Evolutionary conservation across 2,329 filamentous ascomycete species (phyloP).

Genomic region (Plectosphaerella plurivora): DNA sequence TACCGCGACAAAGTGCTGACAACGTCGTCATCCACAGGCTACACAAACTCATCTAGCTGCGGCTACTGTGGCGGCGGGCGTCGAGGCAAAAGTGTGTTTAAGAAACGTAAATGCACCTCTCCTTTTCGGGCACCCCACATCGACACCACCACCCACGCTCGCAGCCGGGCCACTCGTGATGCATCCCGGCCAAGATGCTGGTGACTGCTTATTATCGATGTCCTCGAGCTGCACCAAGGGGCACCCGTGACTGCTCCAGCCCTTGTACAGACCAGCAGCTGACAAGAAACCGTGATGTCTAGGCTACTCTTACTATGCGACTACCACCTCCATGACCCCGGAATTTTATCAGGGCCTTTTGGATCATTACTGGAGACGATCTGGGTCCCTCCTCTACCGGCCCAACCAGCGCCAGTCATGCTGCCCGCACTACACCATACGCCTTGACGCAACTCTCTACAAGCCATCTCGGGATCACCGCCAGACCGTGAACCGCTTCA

Average conservation of each 20-base stretch:
- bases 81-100: slow-evolving; percentile 41
- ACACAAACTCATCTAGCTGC: slow-evolving; percentile 46
- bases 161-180: too few relatives aligned
- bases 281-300: neutral
- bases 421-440: slow-evolving; percentile 86
- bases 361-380: slow-evolving; percentile 75
- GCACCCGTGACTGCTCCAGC: neutral
- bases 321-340: slow-evolving; percentile 55
- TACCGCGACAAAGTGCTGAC: neutral
- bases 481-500: slow-evolving; percentile 73
- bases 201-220: too few relatives aligned
- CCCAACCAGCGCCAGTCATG: slow-evolving; percentile 77
- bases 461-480: slow-evolving; percentile 68
- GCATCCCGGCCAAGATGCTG: too few relatives aligned
- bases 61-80: slow-evolving; percentile 42
- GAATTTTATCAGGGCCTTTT: slow-evolving; percentile 68
- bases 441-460: slow-evolving; percentile 62
- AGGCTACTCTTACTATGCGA: slow-evolving; percentile 73
- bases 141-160: neutral
- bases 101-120: slow-evolving; percentile 35
- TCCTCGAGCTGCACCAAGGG: too few relatives aligned
- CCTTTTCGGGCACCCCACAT: neutral
- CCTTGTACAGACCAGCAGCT: neutral
- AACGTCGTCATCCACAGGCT: slow-evolving; percentile 30
- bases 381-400: slow-evolving; percentile 67